Percentiles rank a stretch among this genome's conserved stretches.
Conservation (phyloP, 352 stramenopile species). For the Pythium dissotocum region DNA sequence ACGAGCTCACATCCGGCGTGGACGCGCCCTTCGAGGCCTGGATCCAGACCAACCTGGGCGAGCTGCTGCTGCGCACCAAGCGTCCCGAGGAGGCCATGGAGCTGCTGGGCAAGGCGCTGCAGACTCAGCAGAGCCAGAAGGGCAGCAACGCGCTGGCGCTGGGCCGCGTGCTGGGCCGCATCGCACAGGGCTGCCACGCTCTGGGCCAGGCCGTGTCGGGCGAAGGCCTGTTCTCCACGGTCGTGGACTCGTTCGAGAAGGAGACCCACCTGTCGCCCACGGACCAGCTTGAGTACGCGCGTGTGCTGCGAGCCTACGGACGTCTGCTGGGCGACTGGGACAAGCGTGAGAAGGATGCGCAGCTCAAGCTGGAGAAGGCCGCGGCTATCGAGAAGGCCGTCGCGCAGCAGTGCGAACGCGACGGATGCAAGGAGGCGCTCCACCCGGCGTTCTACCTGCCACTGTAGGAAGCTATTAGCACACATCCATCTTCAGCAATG, state of each 20-base stretch:
- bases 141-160: conserved; percentile 55
- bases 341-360: conserved; percentile 32
- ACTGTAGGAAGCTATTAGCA: neutral
- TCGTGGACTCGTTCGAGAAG: conserved; percentile 70
- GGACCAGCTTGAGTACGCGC: conserved; percentile 69
- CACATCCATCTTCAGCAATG: too few relatives aligned
- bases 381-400: conserved; percentile 22
- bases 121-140: conserved; percentile 55
- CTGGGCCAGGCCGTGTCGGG: conserved; percentile 70
- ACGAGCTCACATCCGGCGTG: conserved; percentile 51
- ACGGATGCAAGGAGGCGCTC: conserved; percentile 23
- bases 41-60: conserved; percentile 70
- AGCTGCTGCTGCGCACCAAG: conserved; percentile 60
- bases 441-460: conserved; percentile 36
- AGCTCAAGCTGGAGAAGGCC: conserved; percentile 28
- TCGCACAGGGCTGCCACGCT: conserved; percentile 61
- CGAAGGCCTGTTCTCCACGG: conserved; percentile 69
- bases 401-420: conserved; percentile 15
- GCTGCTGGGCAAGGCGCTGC: conserved; percentile 64
- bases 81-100: conserved; percentile 68
- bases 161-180: conserved; percentile 62
- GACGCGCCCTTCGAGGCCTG: conserved; percentile 66
- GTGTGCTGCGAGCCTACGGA: conserved; percentile 56
- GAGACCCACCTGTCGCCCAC: conserved; percentile 49
- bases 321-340: conserved; percentile 32